These are phyloP conservation scores for Gossypium gossypioides DNA, from an alignment of 441 rosid species.

Conservation along the genomic window DNA sequence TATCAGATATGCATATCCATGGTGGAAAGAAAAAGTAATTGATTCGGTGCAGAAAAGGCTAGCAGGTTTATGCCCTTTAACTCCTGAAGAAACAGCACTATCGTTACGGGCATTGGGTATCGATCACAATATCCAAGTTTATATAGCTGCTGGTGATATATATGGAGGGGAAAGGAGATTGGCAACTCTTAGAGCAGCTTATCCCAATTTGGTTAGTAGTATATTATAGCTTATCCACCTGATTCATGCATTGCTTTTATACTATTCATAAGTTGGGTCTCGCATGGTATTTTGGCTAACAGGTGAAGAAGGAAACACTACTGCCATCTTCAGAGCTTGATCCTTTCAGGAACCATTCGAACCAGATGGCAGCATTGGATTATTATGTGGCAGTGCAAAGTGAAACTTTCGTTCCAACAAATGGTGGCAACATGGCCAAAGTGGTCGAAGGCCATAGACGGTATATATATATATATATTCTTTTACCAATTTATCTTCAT, in stretches of 20 bases:
- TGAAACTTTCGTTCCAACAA: constrained; percentile 30
- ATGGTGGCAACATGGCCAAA: constrained; percentile 41
- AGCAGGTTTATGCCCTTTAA: constrained; percentile 33
- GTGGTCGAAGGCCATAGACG: constrained; percentile 33
- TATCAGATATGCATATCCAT: constrained; percentile 30
- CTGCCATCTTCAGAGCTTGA: constrained; percentile 27
- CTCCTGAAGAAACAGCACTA: constrained; percentile 32
- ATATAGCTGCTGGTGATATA: constrained; percentile 33
- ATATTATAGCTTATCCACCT: not conserved
- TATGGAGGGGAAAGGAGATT: constrained; percentile 27
- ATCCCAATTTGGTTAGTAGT: constrained; percentile 29
- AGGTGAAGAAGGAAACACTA: constrained; percentile 33
- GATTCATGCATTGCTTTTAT: not conserved
- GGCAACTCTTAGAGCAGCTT: constrained; percentile 26
- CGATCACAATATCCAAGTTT: constrained; percentile 23
- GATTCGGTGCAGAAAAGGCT: constrained; percentile 27
- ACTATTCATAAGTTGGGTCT: too few species aligned
- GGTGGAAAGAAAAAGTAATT: constrained; percentile 35
- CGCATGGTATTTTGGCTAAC: not conserved
- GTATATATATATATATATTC: constrained; percentile 6
- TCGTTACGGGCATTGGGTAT: constrained; percentile 25
- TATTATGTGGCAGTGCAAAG: constrained; percentile 28
- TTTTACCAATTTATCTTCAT: too few species aligned
- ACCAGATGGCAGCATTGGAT: constrained; percentile 36
- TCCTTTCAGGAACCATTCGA: constrained; percentile 28